phyloP scores from a whole-genome alignment of 2,329 filamentous ascomycete genomes.

The Cyclaneusma minus region DNA sequence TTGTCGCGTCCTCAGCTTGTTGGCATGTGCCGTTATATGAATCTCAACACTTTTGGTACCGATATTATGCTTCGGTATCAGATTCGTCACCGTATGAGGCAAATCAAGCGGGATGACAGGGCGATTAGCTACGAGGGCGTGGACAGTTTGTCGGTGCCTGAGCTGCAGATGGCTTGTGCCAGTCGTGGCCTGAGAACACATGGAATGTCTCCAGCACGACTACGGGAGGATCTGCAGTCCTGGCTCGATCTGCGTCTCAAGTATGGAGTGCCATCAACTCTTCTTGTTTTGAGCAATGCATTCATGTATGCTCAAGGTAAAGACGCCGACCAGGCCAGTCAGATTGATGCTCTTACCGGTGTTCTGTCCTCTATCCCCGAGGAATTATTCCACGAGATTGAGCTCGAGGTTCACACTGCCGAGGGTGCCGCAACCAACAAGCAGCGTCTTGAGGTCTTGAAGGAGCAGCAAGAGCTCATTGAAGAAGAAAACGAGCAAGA shows the following conservation, averaged over 20 bases:
- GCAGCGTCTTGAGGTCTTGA: slow-evolving; percentile 93
- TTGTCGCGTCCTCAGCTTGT: slow-evolving; percentile 88
- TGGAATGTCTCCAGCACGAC: slow-evolving; percentile 72
- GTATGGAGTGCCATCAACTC: slow-evolving; percentile 89
- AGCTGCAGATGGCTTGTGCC: slow-evolving; percentile 83
- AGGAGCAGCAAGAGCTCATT: slow-evolving; percentile 96
- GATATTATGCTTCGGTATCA: slow-evolving; percentile 97
- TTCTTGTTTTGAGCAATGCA: slow-evolving; percentile 89
- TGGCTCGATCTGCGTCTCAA: slow-evolving; percentile 91
- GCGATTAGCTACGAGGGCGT: slow-evolving; percentile 91
- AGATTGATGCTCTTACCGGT: slow-evolving; percentile 84
- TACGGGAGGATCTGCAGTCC: slow-evolving; percentile 79
- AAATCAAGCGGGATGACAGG: slow-evolving; percentile 96
- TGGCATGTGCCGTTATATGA: slow-evolving; percentile 97
- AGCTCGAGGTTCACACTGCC: slow-evolving; percentile 91
- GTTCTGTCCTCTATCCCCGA: slow-evolving; percentile 92
- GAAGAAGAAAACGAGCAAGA: slow-evolving; percentile 93
- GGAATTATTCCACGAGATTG: slow-evolving; percentile 98
- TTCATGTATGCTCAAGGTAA: slow-evolving; percentile 89
- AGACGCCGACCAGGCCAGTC: slow-evolving; percentile 66
- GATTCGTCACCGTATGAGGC: slow-evolving; percentile 91
- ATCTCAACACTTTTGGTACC: slow-evolving; percentile 89
- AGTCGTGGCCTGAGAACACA: slow-evolving; percentile 86
- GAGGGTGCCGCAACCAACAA: slow-evolving; percentile 98
- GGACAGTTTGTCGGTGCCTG: slow-evolving; percentile 79